Evolutionary conservation across 805 yeast genomes (phyloP), one percentile per base, ranked within the genome.

Genomic region (Suhomyces sp.): DNA sequence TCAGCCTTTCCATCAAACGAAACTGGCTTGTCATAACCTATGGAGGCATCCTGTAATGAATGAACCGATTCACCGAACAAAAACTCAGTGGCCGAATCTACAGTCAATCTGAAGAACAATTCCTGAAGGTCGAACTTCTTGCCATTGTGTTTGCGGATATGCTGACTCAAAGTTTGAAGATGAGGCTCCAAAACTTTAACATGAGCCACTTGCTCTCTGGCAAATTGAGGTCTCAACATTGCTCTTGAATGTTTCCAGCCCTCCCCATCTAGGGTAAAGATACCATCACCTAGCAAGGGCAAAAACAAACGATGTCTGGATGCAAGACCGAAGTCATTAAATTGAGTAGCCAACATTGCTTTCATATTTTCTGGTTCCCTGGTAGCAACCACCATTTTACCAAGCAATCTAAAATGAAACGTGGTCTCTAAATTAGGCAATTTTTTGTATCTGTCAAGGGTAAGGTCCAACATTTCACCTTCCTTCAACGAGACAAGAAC

Each of bases 211-310:
- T 74, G 76, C 50, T 72, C 78, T 60, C 76, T 63, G 10, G 76
- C 72, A 56, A 74, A 74, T 54, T 74, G 77, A 2, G 78, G 78
- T 54, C 77, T 66, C 54, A 73, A 67, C 78, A 74, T 69, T 19
- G 76, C 67, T 53, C 78, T 57, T 7, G 76, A 68, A 54, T 69
- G 72, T 55, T 73, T 72, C 78, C 78, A 74, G 8, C 77, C 78
- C 51, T 62, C 65, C 19, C 71, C 69, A 53, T 73, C 78, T 54
- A 73, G 62, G 6, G 78, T 74, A 58, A 74, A 74, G 43, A 73
- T 72, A 20, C 78, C 78, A 53, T 74, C 76, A 6, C 78, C 78
- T 33, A 73, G 62, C 40, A 73, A 60, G 2, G 77, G 75, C 47
- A 52, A 49, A 53, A 73, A 71, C 43, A 69, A 73, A 4, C 62